These are phyloP conservation scores for Fusarium hainanense DNA, from an alignment of 2,329 filamentous ascomycete species.

Conservation along the genomic window DNA sequence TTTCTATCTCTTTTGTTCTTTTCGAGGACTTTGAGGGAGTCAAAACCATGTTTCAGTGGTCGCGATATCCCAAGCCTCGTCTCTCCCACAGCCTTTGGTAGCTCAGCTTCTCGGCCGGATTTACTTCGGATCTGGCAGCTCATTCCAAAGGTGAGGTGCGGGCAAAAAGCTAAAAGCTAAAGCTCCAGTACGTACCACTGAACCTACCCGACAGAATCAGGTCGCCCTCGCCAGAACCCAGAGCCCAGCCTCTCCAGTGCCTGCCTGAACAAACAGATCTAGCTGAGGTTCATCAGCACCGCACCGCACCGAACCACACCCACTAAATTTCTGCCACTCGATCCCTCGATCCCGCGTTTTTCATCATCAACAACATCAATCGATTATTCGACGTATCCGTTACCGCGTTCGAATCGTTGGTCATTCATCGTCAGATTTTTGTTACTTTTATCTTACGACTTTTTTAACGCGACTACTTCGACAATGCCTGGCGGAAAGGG, in stretches of 20 bases:
- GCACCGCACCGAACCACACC: constrained; percentile 40
- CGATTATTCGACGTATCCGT: constrained; percentile 33
- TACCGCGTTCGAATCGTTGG: constrained; percentile 41
- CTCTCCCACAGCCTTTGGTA: constrained; percentile 36
- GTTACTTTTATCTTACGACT: constrained; percentile 32
- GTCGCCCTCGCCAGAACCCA: constrained; percentile 18
- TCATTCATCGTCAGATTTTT: constrained; percentile 29
- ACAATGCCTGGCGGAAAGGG: constrained; percentile 89
- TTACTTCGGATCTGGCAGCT: constrained; percentile 41
- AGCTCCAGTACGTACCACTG: constrained; percentile 31
- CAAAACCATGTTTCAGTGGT: constrained; percentile 16
- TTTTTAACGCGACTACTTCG: constrained; percentile 40
- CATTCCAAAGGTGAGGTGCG: constrained; percentile 20
- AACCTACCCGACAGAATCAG: constrained; percentile 1
- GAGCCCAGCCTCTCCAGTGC: constrained; percentile 30
- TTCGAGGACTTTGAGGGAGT: neutral
- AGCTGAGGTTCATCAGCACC: constrained; percentile 38
- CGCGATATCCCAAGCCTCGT: constrained; percentile 16
- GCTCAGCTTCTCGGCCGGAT: constrained; percentile 40
- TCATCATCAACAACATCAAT: constrained; percentile 45
- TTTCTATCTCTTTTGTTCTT: neutral
- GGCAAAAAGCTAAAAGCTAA: constrained; percentile 19
- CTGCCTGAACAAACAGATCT: constrained; percentile 39
- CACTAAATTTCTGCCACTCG: constrained; percentile 48
- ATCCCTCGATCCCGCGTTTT: constrained; percentile 44